These are phyloP conservation scores for Fusarium fracticaudum DNA, from an alignment of 2,329 filamentous ascomycete species.

Conservation along the genomic window DNA sequence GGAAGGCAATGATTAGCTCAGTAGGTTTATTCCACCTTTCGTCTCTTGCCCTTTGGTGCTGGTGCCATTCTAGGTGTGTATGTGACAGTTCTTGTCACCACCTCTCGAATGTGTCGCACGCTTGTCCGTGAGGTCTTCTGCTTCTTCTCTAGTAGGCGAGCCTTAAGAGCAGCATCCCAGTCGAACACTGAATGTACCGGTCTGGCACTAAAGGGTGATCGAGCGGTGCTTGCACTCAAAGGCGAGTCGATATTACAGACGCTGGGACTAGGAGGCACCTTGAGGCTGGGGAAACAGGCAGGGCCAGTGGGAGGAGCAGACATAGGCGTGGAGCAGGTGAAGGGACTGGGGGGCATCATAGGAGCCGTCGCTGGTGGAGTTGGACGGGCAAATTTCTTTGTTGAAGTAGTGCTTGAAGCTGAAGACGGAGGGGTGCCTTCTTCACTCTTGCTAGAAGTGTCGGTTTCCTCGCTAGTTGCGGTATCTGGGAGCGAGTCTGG, in stretches of 20 bases:
- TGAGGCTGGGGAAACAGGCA: constrained; percentile 72
- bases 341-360: constrained; percentile 58
- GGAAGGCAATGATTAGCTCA: not conserved
- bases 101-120: constrained; percentile 80
- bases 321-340: constrained; percentile 63
- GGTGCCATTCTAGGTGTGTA: constrained; percentile 89
- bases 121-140: constrained; percentile 68
- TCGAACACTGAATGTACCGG: constrained; percentile 77
- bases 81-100: constrained; percentile 93
- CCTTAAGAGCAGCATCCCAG: constrained; percentile 78
- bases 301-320: constrained; percentile 69
- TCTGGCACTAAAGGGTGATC: constrained; percentile 79
- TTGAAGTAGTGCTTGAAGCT: constrained; percentile 50
- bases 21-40: constrained; percentile 67
- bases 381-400: constrained; percentile 41
- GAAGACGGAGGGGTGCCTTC: constrained; percentile 59
- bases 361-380: constrained; percentile 51
- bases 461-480: constrained; percentile 64
- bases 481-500: constrained; percentile 64
- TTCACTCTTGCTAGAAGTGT: constrained; percentile 67
- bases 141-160: constrained; percentile 69
- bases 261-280: constrained; percentile 79
- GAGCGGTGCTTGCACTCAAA: constrained; percentile 65
- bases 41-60: constrained; percentile 90
- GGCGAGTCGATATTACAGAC: constrained; percentile 76